These are phyloP conservation scores for Fusarium sp. DNA, from an alignment of 2,329 filamentous ascomycete species.

Conservation along the genomic window DNA sequence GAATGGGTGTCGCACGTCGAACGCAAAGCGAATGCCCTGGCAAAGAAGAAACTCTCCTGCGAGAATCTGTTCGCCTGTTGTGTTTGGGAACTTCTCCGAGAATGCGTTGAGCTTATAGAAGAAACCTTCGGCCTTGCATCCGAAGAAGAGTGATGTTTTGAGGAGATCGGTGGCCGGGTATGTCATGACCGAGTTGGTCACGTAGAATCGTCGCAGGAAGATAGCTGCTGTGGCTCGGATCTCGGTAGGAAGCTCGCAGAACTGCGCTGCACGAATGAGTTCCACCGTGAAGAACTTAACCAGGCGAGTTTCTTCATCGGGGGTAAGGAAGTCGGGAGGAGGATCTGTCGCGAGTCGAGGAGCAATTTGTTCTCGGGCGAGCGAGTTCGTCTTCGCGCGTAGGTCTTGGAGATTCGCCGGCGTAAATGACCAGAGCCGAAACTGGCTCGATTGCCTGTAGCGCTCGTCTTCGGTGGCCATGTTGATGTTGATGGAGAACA, in stretches of 20 bases:
- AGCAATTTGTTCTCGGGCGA: slow-evolving; percentile 74
- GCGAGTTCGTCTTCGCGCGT: slow-evolving; percentile 81
- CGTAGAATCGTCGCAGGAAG: slow-evolving; percentile 94
- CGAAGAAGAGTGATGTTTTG: slow-evolving; percentile 91
- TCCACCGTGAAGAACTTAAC: slow-evolving; percentile 81
- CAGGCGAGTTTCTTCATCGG: slow-evolving; percentile 84
- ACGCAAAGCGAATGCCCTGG: slow-evolving; percentile 91
- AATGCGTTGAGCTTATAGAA: slow-evolving; percentile 77
- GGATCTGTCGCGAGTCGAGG: slow-evolving; percentile 66
- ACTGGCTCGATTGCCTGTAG: slow-evolving; percentile 92
- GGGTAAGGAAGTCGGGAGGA: slow-evolving; percentile 82
- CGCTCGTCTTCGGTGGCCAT: slow-evolving; percentile 90
- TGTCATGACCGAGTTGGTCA: slow-evolving; percentile 95
- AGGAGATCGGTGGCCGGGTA: slow-evolving; percentile 92
- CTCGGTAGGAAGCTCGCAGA: slow-evolving; percentile 65
- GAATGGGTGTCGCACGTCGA: slow-evolving; percentile 93
- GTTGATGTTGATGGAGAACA: slow-evolving; percentile 31
- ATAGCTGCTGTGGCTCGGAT: slow-evolving; percentile 80
- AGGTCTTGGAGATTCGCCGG: slow-evolving; percentile 77
- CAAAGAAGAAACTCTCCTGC: slow-evolving; percentile 93
- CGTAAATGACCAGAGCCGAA: slow-evolving; percentile 92
- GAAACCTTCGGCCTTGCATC: slow-evolving; percentile 90
- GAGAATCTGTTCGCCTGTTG: slow-evolving; percentile 83
- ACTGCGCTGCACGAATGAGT: slow-evolving; percentile 68
- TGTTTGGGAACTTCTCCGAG: slow-evolving; percentile 75